These are phyloP conservation scores for Leptographium procerum DNA, from an alignment of 2,329 filamentous ascomycete genomes.

Conservation along the genomic window DNA sequence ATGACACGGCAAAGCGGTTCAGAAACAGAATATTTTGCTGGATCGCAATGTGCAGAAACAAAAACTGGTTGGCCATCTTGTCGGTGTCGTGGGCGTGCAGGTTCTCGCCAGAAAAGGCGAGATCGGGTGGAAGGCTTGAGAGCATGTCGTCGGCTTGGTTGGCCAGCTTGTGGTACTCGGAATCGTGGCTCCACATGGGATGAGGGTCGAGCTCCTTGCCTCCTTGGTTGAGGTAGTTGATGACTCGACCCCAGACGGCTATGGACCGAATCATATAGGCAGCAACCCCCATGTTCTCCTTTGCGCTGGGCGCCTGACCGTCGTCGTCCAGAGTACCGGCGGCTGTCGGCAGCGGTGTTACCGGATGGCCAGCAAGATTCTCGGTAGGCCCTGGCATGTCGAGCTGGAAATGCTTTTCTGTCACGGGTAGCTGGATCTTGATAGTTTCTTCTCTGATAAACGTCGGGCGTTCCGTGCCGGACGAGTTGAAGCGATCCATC, in stretches of 20 bases:
- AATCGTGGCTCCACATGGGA: constrained; percentile 75
- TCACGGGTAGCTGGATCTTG: constrained; percentile 80
- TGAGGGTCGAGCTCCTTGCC: constrained; percentile 67
- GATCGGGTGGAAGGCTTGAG: constrained; percentile 52
- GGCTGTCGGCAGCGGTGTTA: constrained; percentile 27
- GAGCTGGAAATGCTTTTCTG: constrained; percentile 79
- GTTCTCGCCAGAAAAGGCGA: constrained; percentile 74
- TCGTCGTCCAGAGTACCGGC: constrained; percentile 51
- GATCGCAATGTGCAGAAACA: constrained; percentile 82
- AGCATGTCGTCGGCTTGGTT: constrained; percentile 61
- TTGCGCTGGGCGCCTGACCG: constrained; percentile 53
- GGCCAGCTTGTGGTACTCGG: constrained; percentile 60
- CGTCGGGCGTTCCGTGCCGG: constrained; percentile 81
- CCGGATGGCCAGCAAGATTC: constrained; percentile 51
- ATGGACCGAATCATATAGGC: constrained; percentile 82
- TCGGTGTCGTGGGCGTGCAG: constrained; percentile 75
- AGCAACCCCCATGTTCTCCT: constrained; percentile 85
- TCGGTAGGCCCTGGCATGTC: constrained; percentile 86
- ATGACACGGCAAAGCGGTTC: constrained; percentile 73
- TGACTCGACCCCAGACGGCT: constrained; percentile 79
- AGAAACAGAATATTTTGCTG: constrained; percentile 87
- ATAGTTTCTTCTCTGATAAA: constrained; percentile 86
- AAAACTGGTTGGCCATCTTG: constrained; percentile 77
- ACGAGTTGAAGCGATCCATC: constrained; percentile 97
- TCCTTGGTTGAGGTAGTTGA: constrained; percentile 82